Evolutionary conservation across 768 basidiomycete genomes (phyloP).

Genomic region (Gymnopilus junonius): DNA sequence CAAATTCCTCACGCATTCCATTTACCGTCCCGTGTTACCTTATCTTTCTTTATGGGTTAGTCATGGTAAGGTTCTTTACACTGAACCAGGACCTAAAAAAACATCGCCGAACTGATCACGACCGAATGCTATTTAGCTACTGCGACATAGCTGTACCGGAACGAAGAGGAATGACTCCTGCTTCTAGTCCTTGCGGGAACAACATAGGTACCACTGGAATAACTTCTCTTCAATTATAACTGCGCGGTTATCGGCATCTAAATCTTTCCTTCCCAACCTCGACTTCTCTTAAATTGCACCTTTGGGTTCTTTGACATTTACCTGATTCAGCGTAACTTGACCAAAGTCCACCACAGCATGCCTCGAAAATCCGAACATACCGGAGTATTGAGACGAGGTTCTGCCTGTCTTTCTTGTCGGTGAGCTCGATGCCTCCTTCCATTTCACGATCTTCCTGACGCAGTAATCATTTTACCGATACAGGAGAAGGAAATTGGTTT

Average conservation of each 20-base stretch:
- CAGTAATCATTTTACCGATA: neutral
- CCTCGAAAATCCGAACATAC: constrained; percentile 26
- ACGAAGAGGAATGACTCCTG: constrained; percentile 13
- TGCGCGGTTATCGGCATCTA: constrained; percentile 19
- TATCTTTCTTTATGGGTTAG: constrained; percentile 3
- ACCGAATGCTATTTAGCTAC: constrained; percentile 6
- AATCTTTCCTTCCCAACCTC: constrained; percentile 4
- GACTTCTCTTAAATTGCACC: constrained; percentile 4
- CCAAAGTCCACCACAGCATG: constrained; percentile 16
- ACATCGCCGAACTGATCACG: neutral
- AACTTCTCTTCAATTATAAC: neutral
- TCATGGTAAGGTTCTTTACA: neutral
- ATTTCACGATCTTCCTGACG: neutral
- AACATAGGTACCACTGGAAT: constrained; percentile 9
- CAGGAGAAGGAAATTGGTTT: constrained; percentile 50
- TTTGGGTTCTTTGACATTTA: constrained; percentile 10
- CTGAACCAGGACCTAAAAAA: constrained; percentile 1
- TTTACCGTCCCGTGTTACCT: constrained; percentile 2
- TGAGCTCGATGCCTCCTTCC: constrained; percentile 25
- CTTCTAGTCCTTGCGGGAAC: constrained; percentile 23
- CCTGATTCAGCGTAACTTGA: constrained; percentile 5
- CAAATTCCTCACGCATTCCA: constrained; percentile 2
- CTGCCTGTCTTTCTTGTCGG: constrained; percentile 50
- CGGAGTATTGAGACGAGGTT: constrained; percentile 41
- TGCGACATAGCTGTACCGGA: constrained; percentile 2